Evolutionary conservation across 352 stramenopile species (phyloP), one percentile per base, ranked within the genome.

Genomic region (Globisporangium sylvaticum): DNA sequence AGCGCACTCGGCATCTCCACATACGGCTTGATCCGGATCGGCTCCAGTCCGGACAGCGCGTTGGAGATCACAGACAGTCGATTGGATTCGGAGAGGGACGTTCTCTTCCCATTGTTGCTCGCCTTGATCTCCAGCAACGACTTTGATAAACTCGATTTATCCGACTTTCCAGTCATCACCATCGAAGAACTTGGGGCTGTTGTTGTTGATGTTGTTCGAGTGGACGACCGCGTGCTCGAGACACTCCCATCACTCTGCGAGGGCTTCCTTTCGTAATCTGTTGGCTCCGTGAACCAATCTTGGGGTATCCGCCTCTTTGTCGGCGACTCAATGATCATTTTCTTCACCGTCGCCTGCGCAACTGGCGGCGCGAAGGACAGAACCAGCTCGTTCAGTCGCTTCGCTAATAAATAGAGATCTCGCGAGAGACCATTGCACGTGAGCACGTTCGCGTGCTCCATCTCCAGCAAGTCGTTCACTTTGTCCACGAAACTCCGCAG

Each of bases 331-430:
- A 75, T 67, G 10, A 87, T 77, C 44, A 88, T 79, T 71, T 91
- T 91, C 67, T 94, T 91, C 50, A 92, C 79, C 1, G 84, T 92
- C n/a, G 79, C 79, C 66, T 92, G 84, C 15, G 78, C 75, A 3
- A 82, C 76, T 0, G 81, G 85, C 54, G 84, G 79, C 9, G 82
- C 80, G 44, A 91, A 80, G 34, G 75, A 83, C 34, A 89, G 72
- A 3, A 90, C 77, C 25, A 69, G 81, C 52, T 88, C 79, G 48
- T 87, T 83, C 48, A 92, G 65, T 1, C 69, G 73, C 32, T 80
- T 75, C 1, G 84, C 76, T 58, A 91, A 72, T 59, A 80, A 68
- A 72, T 81, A 90, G 32, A 94, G 60, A 25, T 82, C 72, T 61
- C 90, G 89, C 24, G 76, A 59, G 53, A 92, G 64, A 60, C 78